These are phyloP conservation scores for Eimeria tenella DNA, from an alignment of 169 alveolate genomes.

Conservation along the genomic window DNA sequence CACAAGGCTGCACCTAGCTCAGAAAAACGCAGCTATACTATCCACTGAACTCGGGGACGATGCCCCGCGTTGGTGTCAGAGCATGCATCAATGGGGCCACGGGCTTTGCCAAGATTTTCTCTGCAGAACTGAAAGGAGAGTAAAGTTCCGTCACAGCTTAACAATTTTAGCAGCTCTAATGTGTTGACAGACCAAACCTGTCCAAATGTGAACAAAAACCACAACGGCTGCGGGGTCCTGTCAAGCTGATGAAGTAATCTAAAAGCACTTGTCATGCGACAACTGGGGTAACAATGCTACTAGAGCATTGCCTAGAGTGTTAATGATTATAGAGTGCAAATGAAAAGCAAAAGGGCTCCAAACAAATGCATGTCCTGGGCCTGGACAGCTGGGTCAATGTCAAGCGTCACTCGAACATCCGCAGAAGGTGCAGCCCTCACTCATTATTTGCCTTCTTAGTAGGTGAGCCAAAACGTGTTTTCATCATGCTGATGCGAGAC, in stretches of 20 bases:
- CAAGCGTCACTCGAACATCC: neutral
- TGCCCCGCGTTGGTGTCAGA: too few species aligned
- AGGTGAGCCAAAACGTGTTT: constrained; percentile 34
- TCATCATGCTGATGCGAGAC: constrained; percentile 62
- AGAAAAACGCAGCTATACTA: too few species aligned
- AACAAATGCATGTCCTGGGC: neutral
- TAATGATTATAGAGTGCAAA: neutral
- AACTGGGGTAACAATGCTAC: neutral
- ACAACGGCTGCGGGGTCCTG: too few species aligned
- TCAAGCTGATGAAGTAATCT: neutral
- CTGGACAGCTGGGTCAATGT: neutral
- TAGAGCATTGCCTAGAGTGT: neutral
- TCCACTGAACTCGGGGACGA: too few species aligned
- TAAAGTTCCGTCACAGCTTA: too few species aligned
- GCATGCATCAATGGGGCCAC: too few species aligned
- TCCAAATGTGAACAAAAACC: too few species aligned
- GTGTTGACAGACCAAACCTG: too few species aligned
- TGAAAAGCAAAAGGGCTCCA: neutral
- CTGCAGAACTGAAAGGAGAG: too few species aligned
- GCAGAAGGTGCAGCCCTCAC: neutral
- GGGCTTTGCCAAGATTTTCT: too few species aligned
- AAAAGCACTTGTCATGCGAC: neutral
- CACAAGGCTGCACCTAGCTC: too few species aligned
- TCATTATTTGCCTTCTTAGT: neutral
- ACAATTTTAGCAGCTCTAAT: too few species aligned